These are phyloP conservation scores for Chimonanthus salicifolius DNA, from an alignment of 164 flowering plant species.

Conservation along the genomic window DNA sequence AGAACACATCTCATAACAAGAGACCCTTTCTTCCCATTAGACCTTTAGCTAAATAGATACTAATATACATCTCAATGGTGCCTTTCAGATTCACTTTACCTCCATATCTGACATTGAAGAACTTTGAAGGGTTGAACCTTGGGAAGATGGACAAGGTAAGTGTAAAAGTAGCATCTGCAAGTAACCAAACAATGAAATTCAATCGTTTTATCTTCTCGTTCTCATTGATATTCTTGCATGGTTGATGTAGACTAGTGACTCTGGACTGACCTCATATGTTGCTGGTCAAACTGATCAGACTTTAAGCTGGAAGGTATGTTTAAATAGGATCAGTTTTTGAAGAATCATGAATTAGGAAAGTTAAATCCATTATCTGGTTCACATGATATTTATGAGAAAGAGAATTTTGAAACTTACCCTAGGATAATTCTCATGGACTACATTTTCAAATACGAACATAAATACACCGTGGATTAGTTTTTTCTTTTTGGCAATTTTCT, in stretches of 20 bases:
- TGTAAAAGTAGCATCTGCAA: not conserved
- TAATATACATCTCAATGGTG: not conserved
- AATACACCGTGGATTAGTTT: not conserved
- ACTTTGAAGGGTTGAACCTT: conserved; percentile 46
- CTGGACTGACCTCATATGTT: conserved; percentile 74
- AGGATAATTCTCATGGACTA: too few species aligned
- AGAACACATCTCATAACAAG: not conserved
- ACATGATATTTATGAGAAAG: not conserved
- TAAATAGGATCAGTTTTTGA: not conserved
- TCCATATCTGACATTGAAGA: conserved; percentile 51
- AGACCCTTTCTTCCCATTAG: not conserved
- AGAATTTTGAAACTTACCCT: not conserved
- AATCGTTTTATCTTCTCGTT: not conserved
- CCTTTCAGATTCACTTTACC: conserved; percentile 62
- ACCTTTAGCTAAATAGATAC: not conserved
- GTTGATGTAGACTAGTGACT: conserved; percentile 49
- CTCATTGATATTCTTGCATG: not conserved
- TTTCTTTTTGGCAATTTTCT: not conserved
- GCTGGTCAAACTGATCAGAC: conserved; percentile 66
- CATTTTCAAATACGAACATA: too few species aligned
- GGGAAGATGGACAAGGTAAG: conserved; percentile 63
- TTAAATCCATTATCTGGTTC: not conserved
- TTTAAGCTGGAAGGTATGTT: conserved; percentile 68
- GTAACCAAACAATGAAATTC: not conserved
- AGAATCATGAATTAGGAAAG: not conserved